Evolutionary conservation across 2,329 filamentous ascomycete species (phyloP).

Genomic region (Acarospora socialis): DNA sequence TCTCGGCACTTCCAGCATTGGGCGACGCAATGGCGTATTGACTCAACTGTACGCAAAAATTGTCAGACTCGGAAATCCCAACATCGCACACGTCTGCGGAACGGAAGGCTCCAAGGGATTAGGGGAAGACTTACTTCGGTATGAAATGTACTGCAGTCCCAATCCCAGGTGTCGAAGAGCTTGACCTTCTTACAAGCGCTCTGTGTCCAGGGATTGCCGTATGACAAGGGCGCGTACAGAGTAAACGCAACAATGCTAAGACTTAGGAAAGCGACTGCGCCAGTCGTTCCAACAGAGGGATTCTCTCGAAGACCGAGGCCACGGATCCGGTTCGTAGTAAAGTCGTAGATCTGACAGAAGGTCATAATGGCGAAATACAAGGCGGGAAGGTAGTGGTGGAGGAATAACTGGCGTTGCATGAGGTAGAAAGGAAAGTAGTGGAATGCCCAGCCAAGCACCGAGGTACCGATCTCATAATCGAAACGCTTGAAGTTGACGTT

Average conservation of each 20-base stretch:
- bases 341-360: conserved; percentile 82
- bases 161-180: conserved; percentile 83
- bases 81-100: not conserved
- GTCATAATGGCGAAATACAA: conserved; percentile 89
- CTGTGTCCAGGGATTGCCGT: conserved; percentile 91
- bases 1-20: conserved; percentile 10
- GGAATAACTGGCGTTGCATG: conserved; percentile 94
- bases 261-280: conserved; percentile 59
- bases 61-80: conserved; percentile 4
- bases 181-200: conserved; percentile 75
- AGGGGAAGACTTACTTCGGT: conserved; percentile 54
- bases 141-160: conserved; percentile 91
- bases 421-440: conserved; percentile 99
- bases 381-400: conserved; percentile 96
- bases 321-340: conserved; percentile 57
- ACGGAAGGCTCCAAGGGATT: not conserved
- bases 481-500: conserved; percentile 83
- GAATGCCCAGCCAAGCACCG: conserved; percentile 85
- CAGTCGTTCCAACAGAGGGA: conserved; percentile 59
- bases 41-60: conserved; percentile 10
- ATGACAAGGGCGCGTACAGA: conserved; percentile 77
- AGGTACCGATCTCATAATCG: conserved; percentile 88
- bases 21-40: conserved; percentile 11
- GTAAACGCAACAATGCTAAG: conserved; percentile 62
- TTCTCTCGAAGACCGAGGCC: conserved; percentile 53